Base-by-base conservation (phyloP, 2,329 filamentous ascomycete species). In the Ceratocystiopsis brevicomis region DNA sequence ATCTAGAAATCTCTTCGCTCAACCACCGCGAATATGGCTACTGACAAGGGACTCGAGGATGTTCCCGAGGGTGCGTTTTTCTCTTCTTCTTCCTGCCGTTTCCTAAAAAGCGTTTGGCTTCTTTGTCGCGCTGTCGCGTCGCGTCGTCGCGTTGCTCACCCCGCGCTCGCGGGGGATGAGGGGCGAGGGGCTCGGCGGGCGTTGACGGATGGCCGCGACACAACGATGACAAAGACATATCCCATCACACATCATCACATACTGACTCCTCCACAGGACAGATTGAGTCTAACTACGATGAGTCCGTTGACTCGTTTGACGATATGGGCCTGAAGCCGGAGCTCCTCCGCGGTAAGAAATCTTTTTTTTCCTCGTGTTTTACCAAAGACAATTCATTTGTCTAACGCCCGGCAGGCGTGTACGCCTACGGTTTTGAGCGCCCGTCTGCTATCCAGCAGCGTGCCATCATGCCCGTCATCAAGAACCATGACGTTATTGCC, bases 271-370 rank as follows among this genome's bases (percentile, higher is more conserved):
- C 46, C 62, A 58, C 64, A 94, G 88, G 81, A 68, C 86, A 93
- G 73, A 98, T 98, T 76, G 92, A 98, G 77, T 94, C 87, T 63
- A 98, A 98, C 84, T 98, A 96, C 73, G 90, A 98, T 76, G 87
- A 96, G 77, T 87, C 88, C 60, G 88, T 90, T 67, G 92, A 98
- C 70, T 94, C 86, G 50, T 98, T 98, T 70, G 90, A 98, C 69
- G 76, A 87, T 58, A 98, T 98, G 90, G 80, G 78, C 69, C 77
- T 98, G 60, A 94, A 92, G 78, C 62, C 85, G 53, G 90, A 98
- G 74, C 82, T 98, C 61, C 85, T 98, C 62, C 86, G 90, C 69
- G 90, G 76, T 78, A 71, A 67, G 72, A 30, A n/a, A n/a, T n/a
- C 8, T 21, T 21, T 8, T 8, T 21, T 8, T 21, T 21, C 21